Evolutionary conservation across 2,329 filamentous ascomycete genomes (phyloP).

Genomic region (Fusarium tricinctum): DNA sequence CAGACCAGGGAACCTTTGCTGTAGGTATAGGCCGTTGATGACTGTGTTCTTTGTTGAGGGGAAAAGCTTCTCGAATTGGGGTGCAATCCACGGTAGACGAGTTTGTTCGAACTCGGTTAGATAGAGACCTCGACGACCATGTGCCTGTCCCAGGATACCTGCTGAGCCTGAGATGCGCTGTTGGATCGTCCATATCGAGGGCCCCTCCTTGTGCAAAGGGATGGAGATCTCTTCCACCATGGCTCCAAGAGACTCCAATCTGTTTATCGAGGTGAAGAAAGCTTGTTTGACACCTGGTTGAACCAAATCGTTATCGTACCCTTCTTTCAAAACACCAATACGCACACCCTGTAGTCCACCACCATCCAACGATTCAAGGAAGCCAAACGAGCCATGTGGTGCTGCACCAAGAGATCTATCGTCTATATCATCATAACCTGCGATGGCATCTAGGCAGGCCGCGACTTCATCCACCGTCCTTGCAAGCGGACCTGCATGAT

Average conservation of each 20-base stretch:
- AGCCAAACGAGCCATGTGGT: constrained; percentile 47
- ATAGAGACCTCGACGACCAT: constrained; percentile 63
- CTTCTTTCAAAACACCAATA: constrained; percentile 62
- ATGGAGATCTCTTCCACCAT: constrained; percentile 64
- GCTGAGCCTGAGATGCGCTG: constrained; percentile 60
- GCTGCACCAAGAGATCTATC: constrained; percentile 58
- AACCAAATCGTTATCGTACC: constrained; percentile 57
- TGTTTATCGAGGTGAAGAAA: constrained; percentile 59
- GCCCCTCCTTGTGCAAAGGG: constrained; percentile 62
- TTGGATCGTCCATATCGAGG: constrained; percentile 66
- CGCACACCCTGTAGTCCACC: constrained; percentile 48
- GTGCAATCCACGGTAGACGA: constrained; percentile 61
- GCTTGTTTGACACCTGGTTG: constrained; percentile 57
- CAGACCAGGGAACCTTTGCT: constrained; percentile 59
- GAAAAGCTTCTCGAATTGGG: constrained; percentile 66
- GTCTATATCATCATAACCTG: constrained; percentile 64
- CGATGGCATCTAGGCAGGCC: constrained; percentile 59
- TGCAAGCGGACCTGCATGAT: constrained; percentile 64
- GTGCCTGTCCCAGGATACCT: constrained; percentile 59
- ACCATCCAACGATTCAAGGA: constrained; percentile 2
- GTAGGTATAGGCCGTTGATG: constrained; percentile 65
- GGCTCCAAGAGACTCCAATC: constrained; percentile 62
- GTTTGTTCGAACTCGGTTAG: constrained; percentile 65
- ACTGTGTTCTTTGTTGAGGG: constrained; percentile 68
- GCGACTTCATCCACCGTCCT: constrained; percentile 59